phyloP scores from a whole-genome alignment of 352 stramenopile genomes.

The Globisporangium alternatum region DNA sequence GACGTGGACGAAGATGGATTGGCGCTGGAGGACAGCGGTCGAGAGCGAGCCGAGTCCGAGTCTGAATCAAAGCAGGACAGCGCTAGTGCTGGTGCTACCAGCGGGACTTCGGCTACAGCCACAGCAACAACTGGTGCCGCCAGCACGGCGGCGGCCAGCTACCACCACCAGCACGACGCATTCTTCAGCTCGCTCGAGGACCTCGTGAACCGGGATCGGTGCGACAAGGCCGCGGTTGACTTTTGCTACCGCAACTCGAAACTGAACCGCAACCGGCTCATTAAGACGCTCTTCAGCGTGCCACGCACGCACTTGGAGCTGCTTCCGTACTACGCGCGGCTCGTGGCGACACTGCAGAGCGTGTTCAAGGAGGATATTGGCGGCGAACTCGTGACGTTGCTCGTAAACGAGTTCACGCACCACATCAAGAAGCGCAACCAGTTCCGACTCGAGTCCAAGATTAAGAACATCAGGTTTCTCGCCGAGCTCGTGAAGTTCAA shows the following conservation, averaged over 20 bases:
- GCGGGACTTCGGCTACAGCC: not conserved
- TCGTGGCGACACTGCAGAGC: conserved; percentile 91
- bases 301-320: conserved; percentile 93
- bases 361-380: conserved; percentile 92
- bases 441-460: conserved; percentile 92
- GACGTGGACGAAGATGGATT: conserved; percentile 24
- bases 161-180: conserved; percentile 94
- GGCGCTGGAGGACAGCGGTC: conserved; percentile 14
- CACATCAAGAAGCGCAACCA: conserved; percentile 92
- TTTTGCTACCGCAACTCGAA: conserved; percentile 97
- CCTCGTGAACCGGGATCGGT: conserved; percentile 92
- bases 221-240: conserved; percentile 94
- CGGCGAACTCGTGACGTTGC: conserved; percentile 85
- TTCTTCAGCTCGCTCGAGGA: conserved; percentile 91
- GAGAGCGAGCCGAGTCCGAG: conserved; percentile 18
- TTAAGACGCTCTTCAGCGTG: conserved; percentile 93
- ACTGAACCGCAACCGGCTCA: conserved; percentile 85
- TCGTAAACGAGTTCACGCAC: conserved; percentile 95
- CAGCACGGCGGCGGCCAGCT: conserved; percentile 31
- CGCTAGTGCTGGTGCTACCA: conserved; percentile 8
- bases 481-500: conserved; percentile 97
- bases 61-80: conserved; percentile 17
- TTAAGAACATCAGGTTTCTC: conserved; percentile 96
- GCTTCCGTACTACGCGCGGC: conserved; percentile 93
- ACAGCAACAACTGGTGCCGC: conserved; percentile 11